These are phyloP conservation scores for Acacia confusa DNA, from an alignment of 306 rosid species.

Conservation along the genomic window DNA sequence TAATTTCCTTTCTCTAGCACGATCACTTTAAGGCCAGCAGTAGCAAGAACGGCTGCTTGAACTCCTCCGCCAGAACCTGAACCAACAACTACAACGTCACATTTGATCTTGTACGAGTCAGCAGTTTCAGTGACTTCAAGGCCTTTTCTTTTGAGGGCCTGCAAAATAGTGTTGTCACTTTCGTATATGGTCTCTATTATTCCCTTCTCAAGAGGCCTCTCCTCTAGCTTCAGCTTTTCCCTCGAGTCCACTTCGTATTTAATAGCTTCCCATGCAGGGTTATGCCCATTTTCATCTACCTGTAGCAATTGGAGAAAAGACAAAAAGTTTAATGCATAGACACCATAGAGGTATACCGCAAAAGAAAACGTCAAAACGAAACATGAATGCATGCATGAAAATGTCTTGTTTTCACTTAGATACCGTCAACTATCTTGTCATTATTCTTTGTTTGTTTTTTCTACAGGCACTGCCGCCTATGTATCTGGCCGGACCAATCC, in stretches of 20 bases:
- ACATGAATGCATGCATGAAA: too few species aligned
- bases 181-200: constrained; percentile 58
- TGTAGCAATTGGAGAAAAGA: constrained; percentile 29
- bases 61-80: constrained; percentile 98
- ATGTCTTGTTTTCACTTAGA: too few species aligned
- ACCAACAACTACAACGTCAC: constrained; percentile 81
- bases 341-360: neutral
- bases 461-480: too few species aligned
- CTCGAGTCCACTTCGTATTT: constrained; percentile 58
- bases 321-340: neutral
- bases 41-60: constrained; percentile 89
- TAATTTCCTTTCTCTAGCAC: constrained; percentile 88
- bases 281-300: constrained; percentile 56
- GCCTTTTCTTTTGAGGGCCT: constrained; percentile 64
- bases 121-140: constrained; percentile 56
- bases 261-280: constrained; percentile 71
- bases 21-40: constrained; percentile 72
- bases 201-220: constrained; percentile 81
- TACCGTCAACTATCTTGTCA: too few species aligned
- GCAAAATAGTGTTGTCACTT: constrained; percentile 50
- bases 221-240: constrained; percentile 45
- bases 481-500: too few species aligned
- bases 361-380: too few species aligned
- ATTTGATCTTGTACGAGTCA: constrained; percentile 62
- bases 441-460: too few species aligned